A percentile compares a stretch with the other conserved stretches of the same genome.
Conservation (phyloP, 768 basidiomycete genomes). For the Rhodotorula diobovata region DNA sequence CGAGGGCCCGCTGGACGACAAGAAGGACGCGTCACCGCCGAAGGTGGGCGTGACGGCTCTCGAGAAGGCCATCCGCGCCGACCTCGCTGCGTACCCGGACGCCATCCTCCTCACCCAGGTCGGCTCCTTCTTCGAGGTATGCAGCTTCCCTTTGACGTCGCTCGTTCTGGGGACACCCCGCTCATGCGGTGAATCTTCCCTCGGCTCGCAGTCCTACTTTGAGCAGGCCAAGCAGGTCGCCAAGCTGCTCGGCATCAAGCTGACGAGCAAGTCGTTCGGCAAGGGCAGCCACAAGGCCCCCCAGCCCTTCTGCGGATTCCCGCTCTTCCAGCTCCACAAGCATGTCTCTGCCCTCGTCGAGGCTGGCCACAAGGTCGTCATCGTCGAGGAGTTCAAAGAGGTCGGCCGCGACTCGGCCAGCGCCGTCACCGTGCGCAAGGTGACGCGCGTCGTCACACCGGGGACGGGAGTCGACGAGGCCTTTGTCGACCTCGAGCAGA, state of each 20-base stretch:
- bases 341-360: slow-evolving; percentile 81
- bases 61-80: slow-evolving; percentile 65
- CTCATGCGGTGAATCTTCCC: not conserved
- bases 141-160: slow-evolving; percentile 7
- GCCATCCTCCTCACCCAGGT: slow-evolving; percentile 86
- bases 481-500: slow-evolving; percentile 38
- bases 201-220: slow-evolving; percentile 73
- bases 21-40: not conserved
- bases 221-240: slow-evolving; percentile 79
- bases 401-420: slow-evolving; percentile 43
- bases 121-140: slow-evolving; percentile 91
- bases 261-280: slow-evolving; percentile 58
- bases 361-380: slow-evolving; percentile 76
- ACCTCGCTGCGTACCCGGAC: slow-evolving; percentile 72
- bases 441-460: slow-evolving; percentile 37
- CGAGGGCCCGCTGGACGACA: too few species aligned
- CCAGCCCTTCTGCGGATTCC: slow-evolving; percentile 87
- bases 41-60: slow-evolving; percentile 51
- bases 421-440: not conserved
- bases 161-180: too few species aligned
- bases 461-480: slow-evolving; percentile 55
- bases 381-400: slow-evolving; percentile 84
- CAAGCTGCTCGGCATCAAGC: slow-evolving; percentile 71
- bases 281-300: slow-evolving; percentile 54
- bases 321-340: slow-evolving; percentile 74